Evolutionary conservation across 2,329 filamentous ascomycete species (phyloP).

Genomic region (Ophiostoma tasmaniense): DNA sequence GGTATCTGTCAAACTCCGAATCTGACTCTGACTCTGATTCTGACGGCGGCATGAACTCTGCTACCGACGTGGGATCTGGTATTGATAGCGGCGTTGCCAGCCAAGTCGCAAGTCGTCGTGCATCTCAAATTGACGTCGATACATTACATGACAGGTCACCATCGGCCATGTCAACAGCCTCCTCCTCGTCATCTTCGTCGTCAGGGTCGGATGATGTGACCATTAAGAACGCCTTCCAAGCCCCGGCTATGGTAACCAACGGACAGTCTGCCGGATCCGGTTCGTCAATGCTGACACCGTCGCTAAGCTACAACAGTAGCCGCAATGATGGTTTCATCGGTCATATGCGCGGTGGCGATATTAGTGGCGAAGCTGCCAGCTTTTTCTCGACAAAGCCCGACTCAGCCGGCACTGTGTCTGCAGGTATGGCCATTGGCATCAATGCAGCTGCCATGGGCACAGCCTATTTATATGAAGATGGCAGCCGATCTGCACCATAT

Average conservation of each 20-base stretch:
- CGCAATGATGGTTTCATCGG: neutral
- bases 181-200: neutral
- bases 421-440: conserved; percentile 46
- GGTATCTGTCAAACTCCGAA: neutral
- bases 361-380: neutral
- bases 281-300: neutral
- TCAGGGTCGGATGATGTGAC: neutral
- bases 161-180: neutral
- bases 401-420: conserved; percentile 36
- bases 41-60: neutral
- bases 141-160: conserved; percentile 2
- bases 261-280: neutral
- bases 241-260: neutral
- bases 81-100: neutral
- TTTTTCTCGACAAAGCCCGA: conserved; percentile 15
- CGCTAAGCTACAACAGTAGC: neutral
- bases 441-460: conserved; percentile 55
- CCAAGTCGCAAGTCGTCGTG: neutral
- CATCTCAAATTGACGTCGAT: neutral
- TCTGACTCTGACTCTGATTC: neutral
- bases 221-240: neutral
- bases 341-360: neutral
- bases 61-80: neutral
- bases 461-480: conserved; percentile 46
- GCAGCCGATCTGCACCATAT: conserved; percentile 46